phyloP scores from a whole-genome alignment of 441 rosid species.

The Euphorbia celastroides region DNA sequence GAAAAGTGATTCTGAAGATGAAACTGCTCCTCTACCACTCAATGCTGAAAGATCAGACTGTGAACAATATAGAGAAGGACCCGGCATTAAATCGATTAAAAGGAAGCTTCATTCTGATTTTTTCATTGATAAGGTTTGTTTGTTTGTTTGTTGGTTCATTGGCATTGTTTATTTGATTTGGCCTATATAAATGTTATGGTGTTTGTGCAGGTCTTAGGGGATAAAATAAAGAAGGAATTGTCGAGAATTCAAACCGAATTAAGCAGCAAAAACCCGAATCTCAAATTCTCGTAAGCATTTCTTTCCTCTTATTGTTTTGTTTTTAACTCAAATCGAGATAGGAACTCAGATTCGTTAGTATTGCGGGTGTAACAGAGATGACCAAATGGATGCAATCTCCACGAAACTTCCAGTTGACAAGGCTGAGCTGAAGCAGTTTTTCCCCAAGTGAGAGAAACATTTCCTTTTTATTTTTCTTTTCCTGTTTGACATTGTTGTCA shows the following conservation, averaged over 20 bases:
- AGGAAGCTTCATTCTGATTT: slow-evolving; percentile 61
- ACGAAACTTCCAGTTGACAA: slow-evolving; percentile 72
- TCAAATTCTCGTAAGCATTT: slow-evolving; percentile 49
- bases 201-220: slow-evolving; percentile 49
- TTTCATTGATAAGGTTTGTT: slow-evolving; percentile 67
- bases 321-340: background rate
- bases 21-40: slow-evolving; percentile 49
- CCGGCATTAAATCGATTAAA: slow-evolving; percentile 58
- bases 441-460: slow-evolving; percentile 49
- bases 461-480: background rate
- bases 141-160: too few species aligned
- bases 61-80: slow-evolving; percentile 52
- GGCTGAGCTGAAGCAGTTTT: slow-evolving; percentile 52
- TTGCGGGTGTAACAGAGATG: slow-evolving; percentile 36
- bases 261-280: slow-evolving; percentile 40
- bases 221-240: slow-evolving; percentile 68
- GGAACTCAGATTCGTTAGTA: background rate
- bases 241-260: slow-evolving; percentile 62
- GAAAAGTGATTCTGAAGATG: slow-evolving; percentile 54
- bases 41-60: slow-evolving; percentile 40
- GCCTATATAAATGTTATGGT: background rate
- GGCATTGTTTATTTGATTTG: too few species aligned
- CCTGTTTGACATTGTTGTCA: too few species aligned
- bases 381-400: slow-evolving; percentile 72
- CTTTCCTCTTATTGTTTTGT: too few species aligned